phyloP scores from a whole-genome alignment of 2,329 filamentous ascomycete genomes.

The Drechslerella stenobrocha region DNA sequence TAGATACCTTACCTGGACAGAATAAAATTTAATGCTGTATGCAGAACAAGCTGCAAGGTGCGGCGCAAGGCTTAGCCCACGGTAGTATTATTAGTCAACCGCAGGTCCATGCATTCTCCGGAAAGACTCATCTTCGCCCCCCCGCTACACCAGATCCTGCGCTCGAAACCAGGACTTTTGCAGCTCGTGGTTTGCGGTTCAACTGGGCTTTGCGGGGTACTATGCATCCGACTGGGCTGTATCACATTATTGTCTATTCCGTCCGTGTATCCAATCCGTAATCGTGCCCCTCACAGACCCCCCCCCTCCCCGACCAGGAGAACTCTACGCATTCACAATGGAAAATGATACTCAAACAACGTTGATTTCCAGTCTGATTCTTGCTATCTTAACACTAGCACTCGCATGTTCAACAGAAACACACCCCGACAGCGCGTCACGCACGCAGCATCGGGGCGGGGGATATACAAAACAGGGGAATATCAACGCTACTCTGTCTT shows the following conservation, averaged over 20 bases:
- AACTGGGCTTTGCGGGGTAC: too few relatives aligned
- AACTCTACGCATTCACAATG: too few relatives aligned
- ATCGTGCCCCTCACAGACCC: too few relatives aligned
- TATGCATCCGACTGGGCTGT: too few relatives aligned
- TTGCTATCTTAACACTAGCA: slow-evolving; percentile 19
- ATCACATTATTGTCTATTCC: too few relatives aligned
- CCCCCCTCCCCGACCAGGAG: too few relatives aligned
- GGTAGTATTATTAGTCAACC: slow-evolving; percentile 1
- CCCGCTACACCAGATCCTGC: too few relatives aligned
- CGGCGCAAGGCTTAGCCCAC: slow-evolving; percentile 39
- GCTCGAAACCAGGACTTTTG: too few relatives aligned
- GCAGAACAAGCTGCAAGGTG: slow-evolving; percentile 27
- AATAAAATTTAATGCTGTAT: background rate
- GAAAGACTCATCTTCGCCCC: slow-evolving; percentile 18
- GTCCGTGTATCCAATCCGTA: too few relatives aligned
- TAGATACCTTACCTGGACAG: too few relatives aligned
- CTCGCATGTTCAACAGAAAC: background rate
- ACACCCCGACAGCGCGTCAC: background rate
- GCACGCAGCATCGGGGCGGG: background rate
- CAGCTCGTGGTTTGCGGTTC: too few relatives aligned
- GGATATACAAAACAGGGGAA: background rate
- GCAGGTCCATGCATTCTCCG: slow-evolving; percentile 4
- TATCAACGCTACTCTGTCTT: slow-evolving; percentile 15
- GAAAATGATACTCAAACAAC: slow-evolving; percentile 4
- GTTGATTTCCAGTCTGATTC: slow-evolving; percentile 37